Evolutionary conservation across 2,329 filamentous ascomycete genomes (phyloP).

Genomic region (Trichoderma simmonsii): DNA sequence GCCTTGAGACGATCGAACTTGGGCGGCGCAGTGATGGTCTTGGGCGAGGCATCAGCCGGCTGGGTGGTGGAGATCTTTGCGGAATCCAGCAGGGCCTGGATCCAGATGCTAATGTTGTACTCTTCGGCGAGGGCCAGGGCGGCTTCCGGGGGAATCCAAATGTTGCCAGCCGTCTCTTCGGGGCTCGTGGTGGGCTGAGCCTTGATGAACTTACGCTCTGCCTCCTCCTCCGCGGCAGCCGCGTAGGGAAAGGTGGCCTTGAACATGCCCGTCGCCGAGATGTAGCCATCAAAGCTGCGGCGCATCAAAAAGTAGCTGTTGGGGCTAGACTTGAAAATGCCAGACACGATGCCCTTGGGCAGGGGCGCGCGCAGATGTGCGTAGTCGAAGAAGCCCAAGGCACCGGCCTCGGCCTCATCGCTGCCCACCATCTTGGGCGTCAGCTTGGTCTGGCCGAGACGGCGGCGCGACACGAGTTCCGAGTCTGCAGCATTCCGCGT

Average conservation of each 20-base stretch:
- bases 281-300: constrained; percentile 77
- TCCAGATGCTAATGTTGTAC: constrained; percentile 83
- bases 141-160: constrained; percentile 86
- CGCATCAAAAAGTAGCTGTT: constrained; percentile 97
- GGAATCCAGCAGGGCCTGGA: constrained; percentile 88
- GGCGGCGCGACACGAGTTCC: constrained; percentile 77
- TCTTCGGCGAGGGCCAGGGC: constrained; percentile 82
- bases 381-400: constrained; percentile 87
- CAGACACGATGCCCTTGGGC: constrained; percentile 85
- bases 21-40: constrained; percentile 77
- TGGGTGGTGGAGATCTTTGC: constrained; percentile 64
- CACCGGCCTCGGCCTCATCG: constrained; percentile 69
- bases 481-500: constrained; percentile 48
- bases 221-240: constrained; percentile 66
- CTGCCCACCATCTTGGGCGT: constrained; percentile 75
- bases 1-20: constrained; percentile 61
- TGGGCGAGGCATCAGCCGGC: constrained; percentile 64
- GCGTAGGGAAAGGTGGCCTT: constrained; percentile 84
- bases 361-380: constrained; percentile 90
- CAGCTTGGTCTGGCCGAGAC: constrained; percentile 89
- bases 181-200: constrained; percentile 73
- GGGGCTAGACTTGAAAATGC: constrained; percentile 86
- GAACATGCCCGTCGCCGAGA: constrained; percentile 89
- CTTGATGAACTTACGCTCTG: constrained; percentile 82
- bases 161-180: constrained; percentile 93